Evolutionary conservation across 2,329 filamentous ascomycete species (phyloP), one percentile per base, ranked within the genome.

Genomic region (Apiospora rasikravindrae): DNA sequence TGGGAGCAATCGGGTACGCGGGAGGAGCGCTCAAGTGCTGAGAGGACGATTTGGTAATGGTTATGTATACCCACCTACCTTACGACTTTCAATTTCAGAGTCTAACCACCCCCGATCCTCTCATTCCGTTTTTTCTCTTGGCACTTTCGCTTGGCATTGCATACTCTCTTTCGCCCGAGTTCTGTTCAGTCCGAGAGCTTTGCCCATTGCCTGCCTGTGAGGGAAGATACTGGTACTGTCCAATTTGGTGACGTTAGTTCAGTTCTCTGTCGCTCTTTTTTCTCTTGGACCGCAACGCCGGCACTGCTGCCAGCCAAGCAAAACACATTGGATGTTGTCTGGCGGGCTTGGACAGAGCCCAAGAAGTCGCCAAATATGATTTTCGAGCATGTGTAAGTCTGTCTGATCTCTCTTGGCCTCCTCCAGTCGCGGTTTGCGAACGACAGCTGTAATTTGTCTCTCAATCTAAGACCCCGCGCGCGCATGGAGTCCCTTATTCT

Each of bases 341-440:
- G 57, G 42, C 40, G 71, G 40, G 40, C 40, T 61, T 70, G 49
- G 37, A 69, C 61, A 40, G 57, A 64, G 57, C 57, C 57, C 57
- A 64, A n/a, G 57, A 40, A 40, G 57, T 64, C 67, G 44, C 24
- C 47, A 64, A 73, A 69, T 70, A 71, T 73, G 70, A 68, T 68
- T 68, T 47, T 70, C 68, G 70, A 73, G 70, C 70, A 73, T 73
- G 72, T 73, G 72, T 73, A 73, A 51, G 72, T 71, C 45, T 2
- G 72, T 71, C 45, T 2, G 13, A 44, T 22, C 45, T 57, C 37
- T 40, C 67, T 49, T 44, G 57, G 19, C 47, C 45, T 37, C 24
- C 33, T 37, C 33, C 33, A 19, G 45, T 61, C 57, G 33, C 22
- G 22, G 33, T 64, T 64, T 64, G 33, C 7, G 24, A 29, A 26